phyloP scores from a whole-genome alignment of 805 yeast genomes.

The Cyberlindnera euphorbiae region DNA sequence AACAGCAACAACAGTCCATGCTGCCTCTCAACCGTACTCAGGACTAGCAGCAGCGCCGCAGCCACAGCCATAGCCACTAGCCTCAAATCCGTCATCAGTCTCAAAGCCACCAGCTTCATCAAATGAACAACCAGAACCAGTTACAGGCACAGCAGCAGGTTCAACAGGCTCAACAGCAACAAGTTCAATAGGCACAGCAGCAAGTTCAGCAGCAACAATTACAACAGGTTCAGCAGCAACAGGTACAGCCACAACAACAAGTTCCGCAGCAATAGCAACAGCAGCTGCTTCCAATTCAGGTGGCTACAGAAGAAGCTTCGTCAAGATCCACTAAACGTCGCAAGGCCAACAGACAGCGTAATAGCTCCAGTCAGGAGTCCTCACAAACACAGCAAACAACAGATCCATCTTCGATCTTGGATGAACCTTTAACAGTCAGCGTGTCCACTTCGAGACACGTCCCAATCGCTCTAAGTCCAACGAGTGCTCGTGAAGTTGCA shows the following conservation, averaged over 20 bases:
- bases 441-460: slow-evolving; percentile 12
- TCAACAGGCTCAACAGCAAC: slow-evolving; percentile 5
- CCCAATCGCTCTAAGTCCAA: slow-evolving; percentile 12
- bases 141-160: slow-evolving; percentile 3
- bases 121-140: not conserved
- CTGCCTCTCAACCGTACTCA: too few species aligned
- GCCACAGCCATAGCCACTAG: slow-evolving; percentile 8
- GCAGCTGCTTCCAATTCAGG: slow-evolving; percentile 3
- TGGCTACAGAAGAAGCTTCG: slow-evolving; percentile 1
- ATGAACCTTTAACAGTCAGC: slow-evolving; percentile 14
- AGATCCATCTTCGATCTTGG: slow-evolving; percentile 19
- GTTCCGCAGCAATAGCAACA: slow-evolving; percentile 10
- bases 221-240: not conserved
- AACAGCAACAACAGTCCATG: slow-evolving; percentile 5
- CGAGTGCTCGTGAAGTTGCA: not conserved
- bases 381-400: slow-evolving; percentile 7
- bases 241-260: slow-evolving; percentile 4
- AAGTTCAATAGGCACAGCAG: slow-evolving; percentile 5
- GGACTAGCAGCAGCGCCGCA: slow-evolving; percentile 4
- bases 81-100: slow-evolving; percentile 2
- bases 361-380: not conserved
- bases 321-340: slow-evolving; percentile 11
- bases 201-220: slow-evolving; percentile 8
- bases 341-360: slow-evolving; percentile 10
- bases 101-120: slow-evolving; percentile 1